Conservation (phyloP, 2,329 filamentous ascomycete species). For the Pestalotiopsis sp. region DNA sequence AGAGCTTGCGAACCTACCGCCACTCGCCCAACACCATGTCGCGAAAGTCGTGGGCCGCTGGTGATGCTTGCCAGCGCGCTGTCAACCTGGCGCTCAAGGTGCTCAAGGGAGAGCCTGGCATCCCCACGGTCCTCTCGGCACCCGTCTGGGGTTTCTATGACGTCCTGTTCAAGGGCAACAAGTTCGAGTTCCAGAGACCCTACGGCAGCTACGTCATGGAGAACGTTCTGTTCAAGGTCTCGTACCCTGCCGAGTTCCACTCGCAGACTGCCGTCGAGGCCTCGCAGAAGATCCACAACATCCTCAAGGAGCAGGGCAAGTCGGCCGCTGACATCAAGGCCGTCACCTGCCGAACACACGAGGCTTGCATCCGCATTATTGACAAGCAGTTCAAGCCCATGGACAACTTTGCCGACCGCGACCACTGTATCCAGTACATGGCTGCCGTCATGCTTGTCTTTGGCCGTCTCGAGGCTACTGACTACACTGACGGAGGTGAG, state of each 20-base stretch:
- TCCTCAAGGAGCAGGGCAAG: constrained; percentile 85
- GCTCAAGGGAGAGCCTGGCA: constrained; percentile 84
- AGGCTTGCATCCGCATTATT: constrained; percentile 98
- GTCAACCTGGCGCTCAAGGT: constrained; percentile 93
- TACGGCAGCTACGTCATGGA: constrained; percentile 99
- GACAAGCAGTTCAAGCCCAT: constrained; percentile 99
- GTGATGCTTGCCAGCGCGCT: constrained; percentile 94
- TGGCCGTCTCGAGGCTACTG: constrained; percentile 87
- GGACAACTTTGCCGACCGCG: constrained; percentile 99
- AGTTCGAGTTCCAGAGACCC: constrained; percentile 92
- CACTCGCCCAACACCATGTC: constrained; percentile 99
- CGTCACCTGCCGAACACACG: constrained; percentile 93
- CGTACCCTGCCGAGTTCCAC: constrained; percentile 98
- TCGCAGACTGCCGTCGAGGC: constrained; percentile 98
- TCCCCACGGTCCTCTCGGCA: constrained; percentile 90
- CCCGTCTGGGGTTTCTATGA: constrained; percentile 99
- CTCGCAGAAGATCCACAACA: constrained; percentile 83
- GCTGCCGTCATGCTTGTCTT: constrained; percentile 94
- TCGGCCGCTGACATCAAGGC: constrained; percentile 91
- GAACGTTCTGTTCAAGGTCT: constrained; percentile 99
- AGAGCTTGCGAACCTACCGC: constrained; percentile 93
- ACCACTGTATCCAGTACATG: constrained; percentile 99
- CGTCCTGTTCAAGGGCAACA: constrained; percentile 93
- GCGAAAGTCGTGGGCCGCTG: constrained; percentile 97
- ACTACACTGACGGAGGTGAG: constrained; percentile 92